Evolutionary conservation across 2,329 filamentous ascomycete species (phyloP).

Genomic region (Aciculosporium take): DNA sequence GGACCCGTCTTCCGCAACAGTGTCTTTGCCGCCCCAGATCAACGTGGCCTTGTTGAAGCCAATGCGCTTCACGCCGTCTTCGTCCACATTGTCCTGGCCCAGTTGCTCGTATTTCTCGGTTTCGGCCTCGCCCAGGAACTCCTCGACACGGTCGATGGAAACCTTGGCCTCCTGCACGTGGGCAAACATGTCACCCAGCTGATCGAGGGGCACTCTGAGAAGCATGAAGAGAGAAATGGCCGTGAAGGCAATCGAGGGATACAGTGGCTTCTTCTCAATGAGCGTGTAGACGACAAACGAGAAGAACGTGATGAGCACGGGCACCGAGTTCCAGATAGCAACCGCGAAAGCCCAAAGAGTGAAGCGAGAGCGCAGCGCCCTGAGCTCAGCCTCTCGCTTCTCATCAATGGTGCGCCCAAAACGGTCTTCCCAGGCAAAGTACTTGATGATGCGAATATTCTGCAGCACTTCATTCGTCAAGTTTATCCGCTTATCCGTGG

Average conservation of each 20-base stretch:
- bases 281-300: constrained; percentile 90
- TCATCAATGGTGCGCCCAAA: constrained; percentile 80
- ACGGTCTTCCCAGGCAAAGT: constrained; percentile 93
- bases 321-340: constrained; percentile 92
- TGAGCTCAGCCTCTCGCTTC: constrained; percentile 67
- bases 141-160: constrained; percentile 89
- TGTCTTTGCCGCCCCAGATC: constrained; percentile 66
- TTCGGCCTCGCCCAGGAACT: constrained; percentile 85
- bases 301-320: constrained; percentile 88
- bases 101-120: constrained; percentile 91
- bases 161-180: constrained; percentile 97
- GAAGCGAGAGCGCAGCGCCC: constrained; percentile 66
- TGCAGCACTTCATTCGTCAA: constrained; percentile 93
- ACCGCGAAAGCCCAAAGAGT: constrained; percentile 85
- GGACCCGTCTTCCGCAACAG: constrained; percentile 48
- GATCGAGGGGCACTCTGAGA: constrained; percentile 81
- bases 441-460: constrained; percentile 98
- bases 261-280: constrained; percentile 74
- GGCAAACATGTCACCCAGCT: constrained; percentile 95
- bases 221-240: constrained; percentile 92
- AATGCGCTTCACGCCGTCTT: constrained; percentile 58
- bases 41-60: constrained; percentile 77
- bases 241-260: constrained; percentile 89
- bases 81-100: constrained; percentile 51
- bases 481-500: constrained; percentile 90